Evolutionary conservation across 2,329 filamentous ascomycete species (phyloP).

Genomic region (Penicillium occitanis): DNA sequence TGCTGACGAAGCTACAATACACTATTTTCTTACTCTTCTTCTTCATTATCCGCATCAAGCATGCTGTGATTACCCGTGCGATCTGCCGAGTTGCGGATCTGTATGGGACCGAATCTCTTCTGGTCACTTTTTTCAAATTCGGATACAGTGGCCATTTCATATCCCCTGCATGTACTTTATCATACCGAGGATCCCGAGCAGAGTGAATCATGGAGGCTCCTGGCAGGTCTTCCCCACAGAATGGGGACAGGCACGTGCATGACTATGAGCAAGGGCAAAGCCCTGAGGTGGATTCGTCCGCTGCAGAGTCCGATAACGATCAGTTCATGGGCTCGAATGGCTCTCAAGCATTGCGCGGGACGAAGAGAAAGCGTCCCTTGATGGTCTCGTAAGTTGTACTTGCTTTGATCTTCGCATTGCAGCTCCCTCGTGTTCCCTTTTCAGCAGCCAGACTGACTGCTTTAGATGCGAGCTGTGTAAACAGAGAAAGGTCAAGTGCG

Average conservation of each 20-base stretch:
- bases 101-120: neutral
- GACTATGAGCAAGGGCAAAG: constrained; percentile 34
- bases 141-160: neutral
- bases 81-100: constrained; percentile 4
- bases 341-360: constrained; percentile 28
- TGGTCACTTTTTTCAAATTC: neutral
- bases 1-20: neutral
- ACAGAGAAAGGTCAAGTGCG: constrained; percentile 49
- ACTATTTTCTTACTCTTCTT: too few species aligned
- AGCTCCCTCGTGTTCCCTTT: neutral
- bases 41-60: too few species aligned
- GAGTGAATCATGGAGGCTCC: constrained; percentile 27
- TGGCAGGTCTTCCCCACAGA: constrained; percentile 27
- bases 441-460: constrained; percentile 25
- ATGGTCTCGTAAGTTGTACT: constrained; percentile 38
- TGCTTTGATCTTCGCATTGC: neutral
- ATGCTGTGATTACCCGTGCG: neutral
- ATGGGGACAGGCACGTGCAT: constrained; percentile 25
- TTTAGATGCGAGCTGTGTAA: constrained; percentile 47
- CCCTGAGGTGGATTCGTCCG: constrained; percentile 37
- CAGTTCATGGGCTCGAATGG: constrained; percentile 29
- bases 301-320: constrained; percentile 38
- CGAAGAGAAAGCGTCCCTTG: constrained; percentile 41
- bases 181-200: neutral
- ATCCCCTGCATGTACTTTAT: neutral